These are phyloP conservation scores for Microascus cirrosus DNA, from an alignment of 2,329 filamentous ascomycete genomes.

Conservation along the genomic window DNA sequence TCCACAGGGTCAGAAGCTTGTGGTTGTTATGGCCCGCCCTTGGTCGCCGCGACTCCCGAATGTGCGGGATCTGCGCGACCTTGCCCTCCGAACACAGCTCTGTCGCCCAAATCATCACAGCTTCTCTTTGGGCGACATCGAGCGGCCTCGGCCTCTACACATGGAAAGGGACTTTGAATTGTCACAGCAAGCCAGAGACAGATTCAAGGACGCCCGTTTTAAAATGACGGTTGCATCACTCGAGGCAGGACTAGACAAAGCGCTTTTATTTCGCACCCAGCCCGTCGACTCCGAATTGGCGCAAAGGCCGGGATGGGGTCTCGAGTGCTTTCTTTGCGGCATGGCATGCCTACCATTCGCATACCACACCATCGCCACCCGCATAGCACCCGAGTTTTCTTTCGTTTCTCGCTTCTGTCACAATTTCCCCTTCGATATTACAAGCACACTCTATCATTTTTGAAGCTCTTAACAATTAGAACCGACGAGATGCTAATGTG, in stretches of 20 bases:
- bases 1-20: background rate
- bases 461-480: background rate
- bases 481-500: slow-evolving; percentile 1
- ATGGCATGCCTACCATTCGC: background rate
- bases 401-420: background rate
- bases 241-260: background rate
- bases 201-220: background rate
- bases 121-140: background rate
- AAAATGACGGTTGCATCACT: background rate
- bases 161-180: background rate
- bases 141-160: background rate
- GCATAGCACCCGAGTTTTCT: background rate
- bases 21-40: background rate
- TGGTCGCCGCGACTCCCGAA: background rate
- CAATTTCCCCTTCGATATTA: background rate
- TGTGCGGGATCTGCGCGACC: background rate
- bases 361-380: background rate
- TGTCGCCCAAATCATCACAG: background rate
- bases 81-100: background rate
- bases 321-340: background rate
- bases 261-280: background rate
- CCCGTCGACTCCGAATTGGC: background rate
- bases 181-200: background rate
- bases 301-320: background rate
- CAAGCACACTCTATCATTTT: background rate